A percentile compares a stretch with the other conserved stretches of the same genome.
phyloP scores from a whole-genome alignment of 805 yeast species.

The Saccharomycopsis sp. region DNA sequence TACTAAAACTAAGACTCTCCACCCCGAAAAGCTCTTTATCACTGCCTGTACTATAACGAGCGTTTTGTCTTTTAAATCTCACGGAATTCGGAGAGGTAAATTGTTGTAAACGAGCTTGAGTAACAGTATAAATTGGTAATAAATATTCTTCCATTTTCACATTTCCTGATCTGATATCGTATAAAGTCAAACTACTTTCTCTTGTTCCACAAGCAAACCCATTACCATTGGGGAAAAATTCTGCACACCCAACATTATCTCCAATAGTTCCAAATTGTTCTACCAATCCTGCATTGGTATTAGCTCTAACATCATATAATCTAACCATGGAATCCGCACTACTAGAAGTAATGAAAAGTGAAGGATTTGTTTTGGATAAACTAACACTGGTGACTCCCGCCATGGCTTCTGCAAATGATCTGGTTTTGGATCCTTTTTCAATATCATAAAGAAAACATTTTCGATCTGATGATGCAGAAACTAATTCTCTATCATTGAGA shows the following conservation, averaged over 20 bases:
- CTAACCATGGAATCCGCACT: constrained; percentile 34
- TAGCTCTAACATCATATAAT: constrained; percentile 54
- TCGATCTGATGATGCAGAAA: constrained; percentile 53
- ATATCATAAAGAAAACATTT: constrained; percentile 76
- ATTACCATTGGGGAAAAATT: constrained; percentile 60
- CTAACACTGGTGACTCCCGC: constrained; percentile 56
- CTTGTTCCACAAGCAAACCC: constrained; percentile 71
- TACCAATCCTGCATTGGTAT: constrained; percentile 27
- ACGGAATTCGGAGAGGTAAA: no score
- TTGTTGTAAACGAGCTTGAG: not conserved
- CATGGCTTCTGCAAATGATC: constrained; percentile 53
- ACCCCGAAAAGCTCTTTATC: constrained; percentile 45
- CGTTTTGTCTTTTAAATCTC: constrained; percentile 17
- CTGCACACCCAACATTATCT: constrained; percentile 53
- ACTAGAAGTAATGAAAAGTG: constrained; percentile 42
- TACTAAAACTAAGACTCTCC: constrained; percentile 59
- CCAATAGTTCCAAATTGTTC: constrained; percentile 45
- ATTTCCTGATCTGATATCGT: constrained; percentile 72
- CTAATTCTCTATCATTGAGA: constrained; percentile 39
- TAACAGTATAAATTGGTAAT: not conserved
- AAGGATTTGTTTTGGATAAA: constrained; percentile 20
- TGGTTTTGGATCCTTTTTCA: constrained; percentile 39
- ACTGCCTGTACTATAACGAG: constrained; percentile 8
- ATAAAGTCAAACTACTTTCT: constrained; percentile 59
- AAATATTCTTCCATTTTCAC: constrained; percentile 21